Evolutionary conservation across 2,329 filamentous ascomycete genomes (phyloP).

Genomic region (Bipolaris bicolor): DNA sequence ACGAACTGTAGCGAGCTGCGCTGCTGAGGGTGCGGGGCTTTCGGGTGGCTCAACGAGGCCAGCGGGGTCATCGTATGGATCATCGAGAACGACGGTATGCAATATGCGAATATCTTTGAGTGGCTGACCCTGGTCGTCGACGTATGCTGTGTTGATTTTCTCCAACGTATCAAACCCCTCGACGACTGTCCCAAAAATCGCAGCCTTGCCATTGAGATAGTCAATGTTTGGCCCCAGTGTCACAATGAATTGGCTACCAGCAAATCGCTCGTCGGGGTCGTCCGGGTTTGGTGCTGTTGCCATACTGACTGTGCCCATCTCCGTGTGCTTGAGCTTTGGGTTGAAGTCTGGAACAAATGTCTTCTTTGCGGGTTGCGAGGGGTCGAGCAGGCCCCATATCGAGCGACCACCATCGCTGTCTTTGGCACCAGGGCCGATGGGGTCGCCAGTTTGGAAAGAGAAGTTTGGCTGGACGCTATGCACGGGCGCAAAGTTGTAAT

Average conservation of each 20-base stretch:
- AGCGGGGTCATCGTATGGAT: constrained; percentile 83
- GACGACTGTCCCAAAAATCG: constrained; percentile 92
- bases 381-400: constrained; percentile 85
- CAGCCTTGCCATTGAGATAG: constrained; percentile 90
- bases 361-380: constrained; percentile 65
- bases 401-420: constrained; percentile 92
- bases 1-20: constrained; percentile 87
- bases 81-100: constrained; percentile 89
- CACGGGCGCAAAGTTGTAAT: constrained; percentile 96
- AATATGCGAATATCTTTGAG: constrained; percentile 94
- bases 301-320: constrained; percentile 95
- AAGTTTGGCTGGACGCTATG: constrained; percentile 94
- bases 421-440: constrained; percentile 81
- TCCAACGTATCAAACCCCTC: constrained; percentile 94
- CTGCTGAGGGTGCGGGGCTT: constrained; percentile 81
- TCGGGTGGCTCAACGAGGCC: constrained; percentile 77
- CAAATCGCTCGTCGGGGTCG: constrained; percentile 81
- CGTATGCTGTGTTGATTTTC: constrained; percentile 88
- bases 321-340: constrained; percentile 84
- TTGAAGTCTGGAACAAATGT: constrained; percentile 85
- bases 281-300: constrained; percentile 80
- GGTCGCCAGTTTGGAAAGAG: constrained; percentile 95
- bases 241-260: constrained; percentile 91
- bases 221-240: constrained; percentile 89
- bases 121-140: constrained; percentile 83